phyloP scores from a whole-genome alignment of 495 filamentous ascomycete species.

The Glarea lozoyensis region DNA sequence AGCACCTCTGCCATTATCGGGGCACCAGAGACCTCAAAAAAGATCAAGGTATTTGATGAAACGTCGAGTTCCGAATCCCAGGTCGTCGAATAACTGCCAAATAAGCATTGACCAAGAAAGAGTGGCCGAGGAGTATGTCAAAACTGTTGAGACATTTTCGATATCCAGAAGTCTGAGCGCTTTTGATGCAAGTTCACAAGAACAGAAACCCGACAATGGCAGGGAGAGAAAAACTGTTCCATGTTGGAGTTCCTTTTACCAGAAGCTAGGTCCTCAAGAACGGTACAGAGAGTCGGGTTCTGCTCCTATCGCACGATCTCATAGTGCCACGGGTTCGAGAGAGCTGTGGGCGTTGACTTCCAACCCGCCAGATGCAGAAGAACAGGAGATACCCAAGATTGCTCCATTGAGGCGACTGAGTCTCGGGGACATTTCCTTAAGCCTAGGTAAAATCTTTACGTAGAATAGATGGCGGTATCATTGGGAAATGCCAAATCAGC shows the following conservation, averaged over 20 bases:
- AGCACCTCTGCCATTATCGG: constrained; percentile 3
- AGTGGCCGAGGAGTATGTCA: constrained; percentile 12
- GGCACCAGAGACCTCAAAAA: not conserved
- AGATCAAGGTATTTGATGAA: constrained; percentile 5
- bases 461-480: too few species aligned
- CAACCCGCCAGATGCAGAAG: not conserved
- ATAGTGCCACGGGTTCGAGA: not conserved
- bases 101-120: constrained; percentile 7
- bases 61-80: constrained; percentile 6
- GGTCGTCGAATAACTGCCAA: constrained; percentile 6
- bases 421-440: constrained; percentile 7
- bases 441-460: constrained; percentile 4
- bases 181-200: too few species aligned
- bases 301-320: not conserved
- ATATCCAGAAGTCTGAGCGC: not conserved
- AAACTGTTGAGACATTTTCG: constrained; percentile 6
- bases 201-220: too few species aligned
- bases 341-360: not conserved
- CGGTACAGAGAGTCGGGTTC: too few species aligned
- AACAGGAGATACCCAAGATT: not conserved
- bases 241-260: too few species aligned
- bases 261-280: too few species aligned
- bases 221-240: too few species aligned
- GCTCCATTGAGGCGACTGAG: constrained; percentile 6
- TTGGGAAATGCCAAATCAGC: too few species aligned